These are phyloP conservation scores for Umbellularia californica DNA, from an alignment of 164 flowering plant genomes.

Conservation along the genomic window DNA sequence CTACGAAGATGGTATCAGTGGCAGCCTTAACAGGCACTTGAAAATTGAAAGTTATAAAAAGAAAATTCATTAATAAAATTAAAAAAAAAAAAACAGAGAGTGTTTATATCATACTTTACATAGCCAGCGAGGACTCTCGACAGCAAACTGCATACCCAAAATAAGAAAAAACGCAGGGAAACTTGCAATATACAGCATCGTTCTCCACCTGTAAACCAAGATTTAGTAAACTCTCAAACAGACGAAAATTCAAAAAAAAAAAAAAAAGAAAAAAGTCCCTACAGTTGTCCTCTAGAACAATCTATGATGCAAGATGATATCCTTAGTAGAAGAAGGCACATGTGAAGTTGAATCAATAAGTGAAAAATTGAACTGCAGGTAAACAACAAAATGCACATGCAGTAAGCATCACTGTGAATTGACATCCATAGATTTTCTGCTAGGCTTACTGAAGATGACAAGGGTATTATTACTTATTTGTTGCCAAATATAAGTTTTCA, in stretches of 20 bases:
- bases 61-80: background rate
- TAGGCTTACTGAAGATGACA: too few species aligned
- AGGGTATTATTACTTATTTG: too few species aligned
- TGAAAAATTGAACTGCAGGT: background rate
- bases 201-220: constrained; percentile 70
- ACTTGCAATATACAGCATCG: constrained; percentile 66
- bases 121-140: constrained; percentile 93
- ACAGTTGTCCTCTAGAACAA: background rate
- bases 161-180: constrained; percentile 58
- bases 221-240: background rate
- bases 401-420: background rate
- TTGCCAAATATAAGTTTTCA: too few species aligned
- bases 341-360: too few species aligned
- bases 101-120: constrained; percentile 52
- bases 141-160: constrained; percentile 83
- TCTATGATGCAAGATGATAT: too few species aligned
- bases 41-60: background rate
- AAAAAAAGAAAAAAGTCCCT: background rate
- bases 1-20: constrained; percentile 21
- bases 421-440: too few species aligned
- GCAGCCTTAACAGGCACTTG: background rate
- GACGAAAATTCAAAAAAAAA: background rate
- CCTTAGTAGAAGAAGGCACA: too few species aligned
- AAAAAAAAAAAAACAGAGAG: background rate
- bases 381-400: background rate